Base-by-base conservation (phyloP, 331 rosid species). In the Spiraea crenata region DNA sequence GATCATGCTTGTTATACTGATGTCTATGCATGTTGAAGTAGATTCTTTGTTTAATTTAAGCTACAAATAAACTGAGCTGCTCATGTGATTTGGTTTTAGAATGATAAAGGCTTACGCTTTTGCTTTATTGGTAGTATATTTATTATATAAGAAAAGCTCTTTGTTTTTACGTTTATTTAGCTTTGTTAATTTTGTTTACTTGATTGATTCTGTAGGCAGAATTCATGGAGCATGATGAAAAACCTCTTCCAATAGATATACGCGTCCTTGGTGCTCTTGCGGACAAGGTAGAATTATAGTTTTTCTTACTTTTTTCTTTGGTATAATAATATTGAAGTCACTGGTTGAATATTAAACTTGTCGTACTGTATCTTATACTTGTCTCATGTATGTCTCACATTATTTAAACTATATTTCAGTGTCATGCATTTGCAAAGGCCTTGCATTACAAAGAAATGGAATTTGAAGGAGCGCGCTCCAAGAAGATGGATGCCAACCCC, bases 191-290 rank as follows among this genome's bases (percentile, higher is more conserved):
- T 56, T 47, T 40, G 35, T 73, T 64, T 76, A 56, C 62, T 63
- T 46, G 47, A 34, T 75, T 72, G 65, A 68, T 62, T 69, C 63
- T 86, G 79, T 78, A 95, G 99, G 99, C 99, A 25, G 99, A 95
- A 87, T 95, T 95, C 77, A 95, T 95, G 99, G 99, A 95, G 82
- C 99, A 95, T 63, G 97, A 95, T 78, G 99, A 95, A 82, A 95
- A 87, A 80, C 96, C 95, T 77, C 99, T 95, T 69, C 99, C 99
- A 67, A 95, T 95, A 72, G 99, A 95, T 80, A 95, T 95, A 66
- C 97, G 99, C 35, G 95, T 95, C 65, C 99, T 95, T 82, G 99
- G 99, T 77, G 99, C 99, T 80, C 99, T 95, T 72, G 97, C 99
- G 39, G 99, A 95, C 63, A 95, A 95, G 95, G 99, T 95, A 49